Percentiles rank a stretch among this genome's conserved stretches.
These are phyloP conservation scores for Pleoardoris graminearum DNA, from an alignment of 2,329 filamentous ascomycete species.

Conservation along the genomic window DNA sequence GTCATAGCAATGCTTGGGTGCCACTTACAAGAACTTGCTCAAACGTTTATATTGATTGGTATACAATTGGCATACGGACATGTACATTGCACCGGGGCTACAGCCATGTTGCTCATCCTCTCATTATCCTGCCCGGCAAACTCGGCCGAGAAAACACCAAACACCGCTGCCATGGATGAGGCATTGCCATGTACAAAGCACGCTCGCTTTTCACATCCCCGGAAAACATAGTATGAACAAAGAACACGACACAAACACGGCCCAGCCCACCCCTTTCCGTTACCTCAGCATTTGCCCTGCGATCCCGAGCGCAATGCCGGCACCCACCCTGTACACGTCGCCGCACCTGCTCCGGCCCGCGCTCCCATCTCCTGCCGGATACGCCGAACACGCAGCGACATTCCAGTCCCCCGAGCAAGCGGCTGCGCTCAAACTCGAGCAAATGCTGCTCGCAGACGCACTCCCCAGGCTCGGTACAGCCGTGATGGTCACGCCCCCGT, in stretches of 20 bases:
- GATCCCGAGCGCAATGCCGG: constrained; percentile 46
- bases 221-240: constrained; percentile 4
- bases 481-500: constrained; percentile 56
- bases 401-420: constrained; percentile 54
- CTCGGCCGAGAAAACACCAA: not conserved
- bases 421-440: constrained; percentile 44
- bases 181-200: not conserved
- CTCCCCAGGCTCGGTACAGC: constrained; percentile 42
- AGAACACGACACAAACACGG: not conserved
- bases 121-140: not conserved
- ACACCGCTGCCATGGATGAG: not conserved
- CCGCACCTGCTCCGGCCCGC: constrained; percentile 19
- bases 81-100: not conserved
- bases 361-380: constrained; percentile 45
- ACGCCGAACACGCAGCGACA: constrained; percentile 50
- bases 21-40: too few relatives aligned
- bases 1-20: too few relatives aligned
- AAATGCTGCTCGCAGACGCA: constrained; percentile 35
- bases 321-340: constrained; percentile 24
- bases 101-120: not conserved
- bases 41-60: too few relatives aligned
- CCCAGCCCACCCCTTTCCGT: not conserved
- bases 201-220: not conserved
- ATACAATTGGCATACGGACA: too few relatives aligned
- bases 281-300: constrained; percentile 43